Conservation (phyloP, 805 yeast species). For the Metschnikowia vanudenii region DNA sequence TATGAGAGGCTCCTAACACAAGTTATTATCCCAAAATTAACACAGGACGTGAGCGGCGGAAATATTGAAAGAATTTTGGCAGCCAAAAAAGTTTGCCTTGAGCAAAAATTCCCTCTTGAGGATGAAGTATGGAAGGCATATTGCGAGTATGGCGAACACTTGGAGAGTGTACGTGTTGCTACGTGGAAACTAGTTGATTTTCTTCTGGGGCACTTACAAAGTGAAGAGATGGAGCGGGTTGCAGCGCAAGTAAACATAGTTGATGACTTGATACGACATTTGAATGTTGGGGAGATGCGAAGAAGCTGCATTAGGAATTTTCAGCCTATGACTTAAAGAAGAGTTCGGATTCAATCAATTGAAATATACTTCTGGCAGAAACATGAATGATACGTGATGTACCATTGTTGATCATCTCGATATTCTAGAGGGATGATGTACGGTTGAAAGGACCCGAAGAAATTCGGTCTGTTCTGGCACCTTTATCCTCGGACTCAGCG, state of each 20-base stretch:
- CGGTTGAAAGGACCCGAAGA: no score
- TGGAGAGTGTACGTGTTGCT: slow-evolving; percentile 8
- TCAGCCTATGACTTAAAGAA: not conserved
- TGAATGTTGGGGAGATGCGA: not conserved
- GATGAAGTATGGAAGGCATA: slow-evolving; percentile 15
- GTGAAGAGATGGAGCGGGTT: slow-evolving; percentile 11
- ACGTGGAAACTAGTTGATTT: slow-evolving; percentile 4
- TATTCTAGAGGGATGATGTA: no score
- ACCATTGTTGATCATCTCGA: no score
- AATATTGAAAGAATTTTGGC: slow-evolving; percentile 5
- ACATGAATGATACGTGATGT: no score
- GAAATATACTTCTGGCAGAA: no score
- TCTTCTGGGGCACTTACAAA: slow-evolving; percentile 7
- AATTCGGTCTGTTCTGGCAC: no score
- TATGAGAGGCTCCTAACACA: slow-evolving; percentile 32
- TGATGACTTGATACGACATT: slow-evolving; percentile 6
- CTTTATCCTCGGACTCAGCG: no score
- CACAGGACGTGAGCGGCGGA: slow-evolving; percentile 20
- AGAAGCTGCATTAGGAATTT: not conserved
- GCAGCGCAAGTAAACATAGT: slow-evolving; percentile 16
- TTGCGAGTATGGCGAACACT: slow-evolving; percentile 7
- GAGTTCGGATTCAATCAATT: no score
- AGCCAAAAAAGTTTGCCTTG: not conserved
- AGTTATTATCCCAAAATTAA: slow-evolving; percentile 29
- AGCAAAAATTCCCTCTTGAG: slow-evolving; percentile 7